Evolutionary conservation across 305 asterid genomes (phyloP).

Genomic region (Fraxinus dipetala): DNA sequence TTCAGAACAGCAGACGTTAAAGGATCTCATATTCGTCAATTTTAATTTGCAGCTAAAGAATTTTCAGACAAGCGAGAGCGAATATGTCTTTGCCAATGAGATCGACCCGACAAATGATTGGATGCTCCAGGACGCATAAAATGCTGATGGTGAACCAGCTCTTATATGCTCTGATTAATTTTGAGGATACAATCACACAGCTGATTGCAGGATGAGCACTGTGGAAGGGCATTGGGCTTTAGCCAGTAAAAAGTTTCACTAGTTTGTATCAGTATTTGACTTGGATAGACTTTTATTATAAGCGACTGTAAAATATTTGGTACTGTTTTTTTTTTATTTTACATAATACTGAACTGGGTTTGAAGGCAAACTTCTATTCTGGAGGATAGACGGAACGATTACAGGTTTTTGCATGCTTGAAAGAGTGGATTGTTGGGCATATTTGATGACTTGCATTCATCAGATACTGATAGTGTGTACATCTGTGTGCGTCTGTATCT

Average conservation of each 20-base stretch:
- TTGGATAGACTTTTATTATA: background rate
- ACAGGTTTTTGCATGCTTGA: background rate
- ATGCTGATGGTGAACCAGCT: background rate
- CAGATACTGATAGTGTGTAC: background rate
- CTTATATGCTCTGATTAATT: conserved; percentile 17
- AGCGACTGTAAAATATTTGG: background rate
- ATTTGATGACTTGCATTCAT: background rate
- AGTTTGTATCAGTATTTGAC: background rate
- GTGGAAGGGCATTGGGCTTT: background rate
- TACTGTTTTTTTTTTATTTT: background rate
- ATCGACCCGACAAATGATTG: conserved; percentile 29
- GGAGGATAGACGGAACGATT: background rate
- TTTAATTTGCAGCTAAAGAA: conserved; percentile 54
- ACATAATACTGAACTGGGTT: background rate
- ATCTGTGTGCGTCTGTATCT: background rate
- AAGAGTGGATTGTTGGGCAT: background rate
- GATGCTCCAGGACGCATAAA: conserved; percentile 18
- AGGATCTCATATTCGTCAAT: conserved; percentile 37
- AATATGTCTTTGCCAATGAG: conserved; percentile 14
- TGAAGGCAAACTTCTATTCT: background rate
- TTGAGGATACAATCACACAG: background rate
- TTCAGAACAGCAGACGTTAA: conserved; percentile 32
- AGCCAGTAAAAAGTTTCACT: background rate
- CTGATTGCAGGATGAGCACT: background rate
- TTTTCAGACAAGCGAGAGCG: conserved; percentile 15